Evolutionary conservation across 768 basidiomycete species (phyloP), one percentile per base, ranked within the genome.

Genomic region (Russula olivacea): DNA sequence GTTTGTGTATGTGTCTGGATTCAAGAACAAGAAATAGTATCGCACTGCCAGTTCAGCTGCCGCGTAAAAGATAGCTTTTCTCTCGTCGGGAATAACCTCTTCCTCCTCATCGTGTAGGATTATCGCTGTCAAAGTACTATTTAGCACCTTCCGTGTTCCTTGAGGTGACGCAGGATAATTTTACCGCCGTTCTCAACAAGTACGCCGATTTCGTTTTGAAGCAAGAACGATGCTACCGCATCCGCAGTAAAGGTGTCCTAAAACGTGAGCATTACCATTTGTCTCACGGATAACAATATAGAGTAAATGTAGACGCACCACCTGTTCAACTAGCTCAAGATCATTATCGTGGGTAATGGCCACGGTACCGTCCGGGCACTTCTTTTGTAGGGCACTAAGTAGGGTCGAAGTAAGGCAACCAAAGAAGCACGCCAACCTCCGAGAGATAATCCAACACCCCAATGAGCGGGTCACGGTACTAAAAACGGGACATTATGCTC

Each of bases 291-390:
- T 32, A 25, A 43, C 34, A 32, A 23, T 9, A 21, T 17, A 21
- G 0, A 7, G 32, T 14, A 47, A 43, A 55, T 21, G 10, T 23
- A 15, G 32, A 59, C 63, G 38, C 34, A 64, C 63, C 45, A 64
- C 63, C 38, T 59, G 53, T 21, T 64, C 58, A 8, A 64, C 40
- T 4, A 49, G 21, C 2, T 55, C 17, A 50, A 65, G 54, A 41
- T 65, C 64, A 14, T 57, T 36, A 32, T 63, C 64, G 28, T 65
- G 64, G 47, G 61, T 49, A 28, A 65, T 57, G n/a, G 47, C 64
- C 5, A 65, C 19, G 8, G 38, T 45, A 3, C 25, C 17, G 2
- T 65, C 49, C 15, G 61, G 36, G 34, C 61, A 63, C 48, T 65
- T 62, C 64, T 65, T 25, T 38, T 32, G 45, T 3, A 40, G 6